Percentiles rank a stretch among this genome's conserved stretches.
phyloP scores from a whole-genome alignment of 1,139 yeast species.

The Protomyces gravidus region DNA sequence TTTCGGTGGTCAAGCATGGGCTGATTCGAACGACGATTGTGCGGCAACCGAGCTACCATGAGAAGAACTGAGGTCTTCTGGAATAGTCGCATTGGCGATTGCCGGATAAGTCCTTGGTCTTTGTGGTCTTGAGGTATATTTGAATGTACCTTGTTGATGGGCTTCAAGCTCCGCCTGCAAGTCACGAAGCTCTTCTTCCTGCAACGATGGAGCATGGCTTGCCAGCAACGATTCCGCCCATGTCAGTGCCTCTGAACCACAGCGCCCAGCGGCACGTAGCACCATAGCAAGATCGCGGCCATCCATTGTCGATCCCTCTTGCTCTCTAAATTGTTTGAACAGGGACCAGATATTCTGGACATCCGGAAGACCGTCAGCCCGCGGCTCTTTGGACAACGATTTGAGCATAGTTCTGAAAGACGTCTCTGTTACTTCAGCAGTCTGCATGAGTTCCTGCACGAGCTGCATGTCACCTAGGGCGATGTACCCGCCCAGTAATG shows the following conservation, averaged over 20 bases:
- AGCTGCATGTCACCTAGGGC: constrained; percentile 9
- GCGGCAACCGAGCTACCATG: too few species aligned
- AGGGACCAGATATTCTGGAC: constrained; percentile 1
- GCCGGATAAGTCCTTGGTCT: too few species aligned
- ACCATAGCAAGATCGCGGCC: constrained; percentile 12
- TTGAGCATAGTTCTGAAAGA: constrained; percentile 17
- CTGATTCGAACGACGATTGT: too few species aligned
- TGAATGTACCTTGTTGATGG: not conserved
- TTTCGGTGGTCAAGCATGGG: too few species aligned
- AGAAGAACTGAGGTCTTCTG: too few species aligned
- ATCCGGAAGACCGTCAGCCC: not conserved
- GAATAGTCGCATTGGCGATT: too few species aligned
- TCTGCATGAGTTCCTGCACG: constrained; percentile 6
- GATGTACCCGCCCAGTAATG: constrained; percentile 18
- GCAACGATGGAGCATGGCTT: not conserved
- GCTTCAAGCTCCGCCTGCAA: not conserved
- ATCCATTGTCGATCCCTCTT: not conserved
- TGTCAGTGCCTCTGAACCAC: not conserved
- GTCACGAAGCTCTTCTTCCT: not conserved
- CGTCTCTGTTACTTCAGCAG: constrained; percentile 1
- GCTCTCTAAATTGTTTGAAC: not conserved
- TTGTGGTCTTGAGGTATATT: too few species aligned
- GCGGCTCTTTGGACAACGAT: not conserved
- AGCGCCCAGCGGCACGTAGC: constrained; percentile 6
- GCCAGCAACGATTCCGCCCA: not conserved